Conservation (phyloP, 176 grass and related monocot genomes). For the Lolium perenne region DNA sequence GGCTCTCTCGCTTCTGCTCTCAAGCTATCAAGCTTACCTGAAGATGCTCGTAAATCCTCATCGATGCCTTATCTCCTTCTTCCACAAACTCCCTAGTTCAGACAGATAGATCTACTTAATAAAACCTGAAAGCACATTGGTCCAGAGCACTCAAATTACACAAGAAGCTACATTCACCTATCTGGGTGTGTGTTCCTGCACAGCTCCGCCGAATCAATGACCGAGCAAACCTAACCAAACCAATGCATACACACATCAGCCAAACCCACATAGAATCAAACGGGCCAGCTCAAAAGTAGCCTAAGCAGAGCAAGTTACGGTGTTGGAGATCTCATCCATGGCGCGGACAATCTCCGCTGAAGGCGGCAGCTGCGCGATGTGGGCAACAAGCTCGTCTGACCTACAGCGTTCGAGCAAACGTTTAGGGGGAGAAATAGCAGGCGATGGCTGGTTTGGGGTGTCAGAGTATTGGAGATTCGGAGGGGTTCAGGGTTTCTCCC, state of each 20-base stretch:
- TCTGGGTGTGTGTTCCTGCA: conserved; percentile 90
- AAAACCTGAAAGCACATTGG: conserved; percentile 17
- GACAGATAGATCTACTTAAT: background rate
- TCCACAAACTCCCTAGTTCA: conserved; percentile 79
- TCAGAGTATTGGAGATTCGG: background rate
- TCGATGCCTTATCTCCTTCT: conserved; percentile 84
- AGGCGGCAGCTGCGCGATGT: conserved; percentile 62
- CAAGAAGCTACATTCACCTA: conserved; percentile 48
- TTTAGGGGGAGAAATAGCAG: background rate
- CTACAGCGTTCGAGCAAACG: conserved; percentile 47
- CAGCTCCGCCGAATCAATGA: conserved; percentile 94
- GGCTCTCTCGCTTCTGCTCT: background rate
- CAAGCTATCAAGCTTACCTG: conserved; percentile 60
- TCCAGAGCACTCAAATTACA: conserved; percentile 4
- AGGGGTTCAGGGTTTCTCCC: background rate
- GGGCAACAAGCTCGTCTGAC: conserved; percentile 74
- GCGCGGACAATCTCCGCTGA: conserved; percentile 66
- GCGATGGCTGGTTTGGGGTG: background rate
- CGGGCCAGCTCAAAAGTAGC: background rate
- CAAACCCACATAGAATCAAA: background rate
- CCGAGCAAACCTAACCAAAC: conserved; percentile 70
- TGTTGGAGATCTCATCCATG: conserved; percentile 97
- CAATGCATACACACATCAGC: conserved; percentile 11
- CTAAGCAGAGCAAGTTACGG: conserved; percentile 45
- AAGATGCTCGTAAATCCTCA: conserved; percentile 91